A percentile compares a stretch with the other conserved stretches of the same genome.
These are phyloP conservation scores for Amoeboradix gromovi DNA, from an alignment of 371 early-diverging fungal species.

Conservation along the genomic window DNA sequence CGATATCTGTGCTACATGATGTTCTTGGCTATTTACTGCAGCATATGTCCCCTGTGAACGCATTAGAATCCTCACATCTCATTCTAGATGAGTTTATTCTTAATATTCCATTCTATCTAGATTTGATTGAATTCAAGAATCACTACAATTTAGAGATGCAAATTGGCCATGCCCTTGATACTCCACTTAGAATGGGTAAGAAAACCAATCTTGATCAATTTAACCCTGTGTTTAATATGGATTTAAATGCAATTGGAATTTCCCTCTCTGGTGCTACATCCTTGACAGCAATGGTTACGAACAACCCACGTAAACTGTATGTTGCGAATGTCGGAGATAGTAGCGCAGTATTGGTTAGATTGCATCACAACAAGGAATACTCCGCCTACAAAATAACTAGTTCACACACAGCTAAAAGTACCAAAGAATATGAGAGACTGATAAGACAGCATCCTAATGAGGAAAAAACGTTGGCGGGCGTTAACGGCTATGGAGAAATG, in stretches of 20 bases:
- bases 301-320: neutral
- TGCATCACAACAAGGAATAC: neutral
- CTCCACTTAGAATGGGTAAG: neutral
- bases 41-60: neutral
- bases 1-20: neutral
- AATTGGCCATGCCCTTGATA: neutral
- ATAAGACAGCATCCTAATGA: constrained; percentile 46
- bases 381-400: constrained; percentile 6
- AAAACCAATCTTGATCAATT: neutral
- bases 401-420: constrained; percentile 37
- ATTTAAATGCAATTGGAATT: neutral
- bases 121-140: neutral
- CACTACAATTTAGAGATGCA: neutral
- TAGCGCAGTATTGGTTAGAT: neutral
- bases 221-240: neutral
- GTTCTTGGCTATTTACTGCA: neutral
- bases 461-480: constrained; percentile 11
- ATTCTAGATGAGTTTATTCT: neutral
- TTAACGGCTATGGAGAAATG: constrained; percentile 8
- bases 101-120: neutral
- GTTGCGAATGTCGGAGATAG: neutral
- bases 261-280: neutral
- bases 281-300: neutral
- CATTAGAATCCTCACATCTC: neutral
- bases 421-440: constrained; percentile 27